A percentile compares a stretch with the other conserved stretches of the same genome.
Conservation (phyloP, 2,329 filamentous ascomycete species). For the Alternaria sp. region DNA sequence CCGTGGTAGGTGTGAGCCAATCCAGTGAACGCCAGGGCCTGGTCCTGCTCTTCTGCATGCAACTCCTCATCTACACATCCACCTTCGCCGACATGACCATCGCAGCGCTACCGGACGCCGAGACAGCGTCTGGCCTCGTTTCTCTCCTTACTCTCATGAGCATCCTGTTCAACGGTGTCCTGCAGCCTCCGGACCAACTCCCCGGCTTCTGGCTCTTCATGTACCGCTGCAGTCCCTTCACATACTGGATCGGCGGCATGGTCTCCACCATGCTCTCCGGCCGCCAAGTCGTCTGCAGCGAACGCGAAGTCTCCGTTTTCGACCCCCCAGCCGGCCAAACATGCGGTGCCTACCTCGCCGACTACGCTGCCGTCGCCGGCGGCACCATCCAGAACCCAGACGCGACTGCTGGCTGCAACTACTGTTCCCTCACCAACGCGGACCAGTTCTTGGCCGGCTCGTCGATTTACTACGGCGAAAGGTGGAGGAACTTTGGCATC, state of each 20-base stretch:
- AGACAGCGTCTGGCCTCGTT: conserved; percentile 70
- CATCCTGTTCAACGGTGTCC: conserved; percentile 58
- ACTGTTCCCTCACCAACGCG: conserved; percentile 55
- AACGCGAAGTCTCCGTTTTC: conserved; percentile 51
- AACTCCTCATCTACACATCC: conserved; percentile 73
- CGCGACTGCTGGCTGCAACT: conserved; percentile 56
- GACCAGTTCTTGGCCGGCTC: conserved; percentile 56
- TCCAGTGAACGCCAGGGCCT: conserved; percentile 59
- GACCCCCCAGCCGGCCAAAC: conserved; percentile 50
- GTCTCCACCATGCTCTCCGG: conserved; percentile 51
- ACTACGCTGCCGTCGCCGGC: conserved; percentile 50
- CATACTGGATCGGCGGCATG: conserved; percentile 62
- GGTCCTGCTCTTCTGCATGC: conserved; percentile 68
- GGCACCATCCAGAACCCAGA: conserved; percentile 51
- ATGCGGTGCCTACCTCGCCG: conserved; percentile 53
- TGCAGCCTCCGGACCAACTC: conserved; percentile 64
- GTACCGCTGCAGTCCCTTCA: conserved; percentile 72
- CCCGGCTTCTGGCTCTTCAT: conserved; percentile 81
- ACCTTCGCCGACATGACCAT: conserved; percentile 78
- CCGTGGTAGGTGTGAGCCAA: conserved; percentile 48
- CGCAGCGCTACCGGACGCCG: conserved; percentile 70
- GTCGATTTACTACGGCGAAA: conserved; percentile 53
- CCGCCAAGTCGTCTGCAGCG: conserved; percentile 56
- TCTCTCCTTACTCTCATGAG: conserved; percentile 64
- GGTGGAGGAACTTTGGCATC: conserved; percentile 73